A percentile compares a stretch with the other conserved stretches of the same genome.
Evolutionary conservation across 192 early-diverging fungal species (phyloP).

Genomic region (Umbelopsis sp.): DNA sequence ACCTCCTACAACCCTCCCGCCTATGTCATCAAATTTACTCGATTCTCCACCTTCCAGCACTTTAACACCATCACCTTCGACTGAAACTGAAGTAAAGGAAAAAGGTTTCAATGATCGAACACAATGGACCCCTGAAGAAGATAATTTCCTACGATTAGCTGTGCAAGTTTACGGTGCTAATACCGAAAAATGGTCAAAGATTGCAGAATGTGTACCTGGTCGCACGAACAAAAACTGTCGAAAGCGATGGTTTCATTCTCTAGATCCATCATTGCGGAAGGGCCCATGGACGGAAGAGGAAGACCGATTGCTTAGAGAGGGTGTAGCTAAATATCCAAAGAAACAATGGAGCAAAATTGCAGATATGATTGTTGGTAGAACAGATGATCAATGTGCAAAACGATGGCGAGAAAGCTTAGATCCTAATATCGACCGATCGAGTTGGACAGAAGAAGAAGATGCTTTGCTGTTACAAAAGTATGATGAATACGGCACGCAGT

Average conservation of each 20-base stretch:
- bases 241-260: constrained; percentile 81
- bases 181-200: constrained; percentile 78
- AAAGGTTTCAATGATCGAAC: constrained; percentile 28
- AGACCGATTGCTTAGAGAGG: constrained; percentile 68
- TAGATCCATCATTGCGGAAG: constrained; percentile 73
- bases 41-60: constrained; percentile 22
- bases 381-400: constrained; percentile 89
- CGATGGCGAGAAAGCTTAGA: constrained; percentile 88
- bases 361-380: constrained; percentile 74
- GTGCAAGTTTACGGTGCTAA: constrained; percentile 75
- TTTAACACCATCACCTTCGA: constrained; percentile 7
- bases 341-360: constrained; percentile 83
- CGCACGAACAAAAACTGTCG: constrained; percentile 84
- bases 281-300: constrained; percentile 85
- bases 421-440: constrained; percentile 73
- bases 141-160: constrained; percentile 68
- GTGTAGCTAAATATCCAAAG: constrained; percentile 67
- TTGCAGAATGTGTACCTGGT: constrained; percentile 73
- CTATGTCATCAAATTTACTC: constrained; percentile 7
- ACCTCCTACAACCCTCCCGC: constrained; percentile 20
- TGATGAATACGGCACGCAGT: constrained; percentile 70
- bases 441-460: constrained; percentile 74
- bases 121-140: constrained; percentile 80
- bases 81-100: constrained; percentile 17
- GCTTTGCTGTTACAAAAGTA: constrained; percentile 59